phyloP scores from a whole-genome alignment of 768 basidiomycete genomes.

The Hypholoma sublateritium region DNA sequence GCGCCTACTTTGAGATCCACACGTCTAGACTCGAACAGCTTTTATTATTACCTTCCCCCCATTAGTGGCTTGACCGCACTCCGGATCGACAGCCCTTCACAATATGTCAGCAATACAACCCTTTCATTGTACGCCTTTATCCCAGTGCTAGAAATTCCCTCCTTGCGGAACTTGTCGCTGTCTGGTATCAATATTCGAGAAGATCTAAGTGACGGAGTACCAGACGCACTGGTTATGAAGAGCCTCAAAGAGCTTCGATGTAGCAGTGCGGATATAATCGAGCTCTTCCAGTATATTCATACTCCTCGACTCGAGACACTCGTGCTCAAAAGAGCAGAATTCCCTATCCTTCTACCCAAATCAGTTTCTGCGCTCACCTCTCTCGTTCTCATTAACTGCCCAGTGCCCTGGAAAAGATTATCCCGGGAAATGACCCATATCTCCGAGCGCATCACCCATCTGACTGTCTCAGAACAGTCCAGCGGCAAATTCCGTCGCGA shows the following conservation, averaged over 20 bases:
- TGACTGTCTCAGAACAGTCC: not conserved
- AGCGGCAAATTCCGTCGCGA: not conserved
- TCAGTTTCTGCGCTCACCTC: not conserved
- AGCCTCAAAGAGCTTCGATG: constrained; percentile 6
- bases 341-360: not conserved
- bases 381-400: not conserved
- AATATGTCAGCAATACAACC: not conserved
- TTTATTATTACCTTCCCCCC: not conserved
- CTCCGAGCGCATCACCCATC: not conserved
- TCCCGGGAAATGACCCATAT: not conserved
- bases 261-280: not conserved
- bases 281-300: not conserved
- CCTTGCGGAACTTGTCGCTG: not conserved
- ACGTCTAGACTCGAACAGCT: not conserved
- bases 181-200: not conserved
- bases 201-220: not conserved
- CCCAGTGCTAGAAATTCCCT: not conserved
- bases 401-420: not conserved
- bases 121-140: not conserved
- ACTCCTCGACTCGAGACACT: constrained; percentile 1
- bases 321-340: not conserved
- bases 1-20: not conserved
- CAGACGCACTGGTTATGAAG: not conserved
- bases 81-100: not conserved
- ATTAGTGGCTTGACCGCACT: not conserved